Percentiles rank a stretch among this genome's conserved stretches.
Evolutionary conservation across 192 early-diverging fungal species (phyloP).

Genomic region (Entomortierella beljakovae): DNA sequence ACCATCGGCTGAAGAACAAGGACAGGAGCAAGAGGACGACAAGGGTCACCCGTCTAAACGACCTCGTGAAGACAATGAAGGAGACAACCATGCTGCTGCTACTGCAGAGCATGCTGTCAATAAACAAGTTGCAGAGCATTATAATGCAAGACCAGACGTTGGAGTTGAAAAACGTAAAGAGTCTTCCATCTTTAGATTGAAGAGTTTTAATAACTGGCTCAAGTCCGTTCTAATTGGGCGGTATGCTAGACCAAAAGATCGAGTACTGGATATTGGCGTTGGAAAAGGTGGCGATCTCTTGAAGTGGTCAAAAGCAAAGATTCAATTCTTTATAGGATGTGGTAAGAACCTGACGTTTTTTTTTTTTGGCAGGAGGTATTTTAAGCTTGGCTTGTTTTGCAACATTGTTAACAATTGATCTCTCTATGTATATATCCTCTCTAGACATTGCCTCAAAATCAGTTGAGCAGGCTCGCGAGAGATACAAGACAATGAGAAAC

Average conservation of each 20-base stretch:
- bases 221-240: constrained; percentile 88
- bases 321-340: constrained; percentile 81
- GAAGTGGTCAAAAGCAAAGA: constrained; percentile 81
- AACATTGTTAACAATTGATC: too few species aligned
- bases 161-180: constrained; percentile 79
- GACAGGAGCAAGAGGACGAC: neutral
- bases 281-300: constrained; percentile 95
- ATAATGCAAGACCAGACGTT: constrained; percentile 87
- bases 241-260: constrained; percentile 59
- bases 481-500: constrained; percentile 69
- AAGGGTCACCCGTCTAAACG: constrained; percentile 2
- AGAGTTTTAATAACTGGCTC: constrained; percentile 97
- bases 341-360: constrained; percentile 57
- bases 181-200: constrained; percentile 87
- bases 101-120: constrained; percentile 14
- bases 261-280: constrained; percentile 92
- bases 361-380: too few species aligned
- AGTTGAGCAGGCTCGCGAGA: constrained; percentile 80
- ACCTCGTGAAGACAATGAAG: neutral
- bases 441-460: constrained; percentile 91
- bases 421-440: neutral
- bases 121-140: constrained; percentile 76
- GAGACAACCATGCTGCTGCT: constrained; percentile 9
- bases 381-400: too few species aligned
- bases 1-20: constrained; percentile 6